A percentile compares a stretch with the other conserved stretches of the same genome.
These are phyloP conservation scores for Lagerstroemia speciosa DNA, from an alignment of 345 rosid genomes.

Conservation along the genomic window DNA sequence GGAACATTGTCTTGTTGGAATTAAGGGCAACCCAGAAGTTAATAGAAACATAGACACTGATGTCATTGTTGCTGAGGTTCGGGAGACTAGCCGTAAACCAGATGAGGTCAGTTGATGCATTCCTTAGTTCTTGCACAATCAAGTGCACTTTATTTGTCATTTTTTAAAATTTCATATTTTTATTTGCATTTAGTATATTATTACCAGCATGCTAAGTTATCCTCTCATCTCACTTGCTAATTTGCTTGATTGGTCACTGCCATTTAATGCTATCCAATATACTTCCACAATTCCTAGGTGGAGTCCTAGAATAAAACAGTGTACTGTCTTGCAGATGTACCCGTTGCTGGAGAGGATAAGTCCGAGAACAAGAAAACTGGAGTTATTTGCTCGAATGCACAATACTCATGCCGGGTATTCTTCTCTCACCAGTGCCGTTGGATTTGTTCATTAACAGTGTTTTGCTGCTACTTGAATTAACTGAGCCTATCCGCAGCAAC, in stretches of 20 bases:
- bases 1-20: constrained; percentile 98
- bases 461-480: background rate
- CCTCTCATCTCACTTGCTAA: background rate
- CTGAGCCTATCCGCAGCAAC: background rate
- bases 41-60: constrained; percentile 97
- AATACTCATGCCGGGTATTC: constrained; percentile 92
- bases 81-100: constrained; percentile 98
- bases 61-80: constrained; percentile 95
- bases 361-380: constrained; percentile 90
- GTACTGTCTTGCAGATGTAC: constrained; percentile 60
- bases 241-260: background rate
- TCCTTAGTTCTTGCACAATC: background rate
- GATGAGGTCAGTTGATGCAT: constrained; percentile 67
- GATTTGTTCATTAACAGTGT: background rate
- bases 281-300: background rate
- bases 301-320: background rate
- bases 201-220: background rate
- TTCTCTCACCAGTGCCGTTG: constrained; percentile 4
- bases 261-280: background rate
- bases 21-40: constrained; percentile 90
- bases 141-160: background rate
- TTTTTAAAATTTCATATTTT: background rate
- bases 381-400: constrained; percentile 97
- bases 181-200: background rate
- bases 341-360: constrained; percentile 95